Conservation (phyloP, 1,284 basidiomycete genomes). For the Calocybe gambosa region DNA sequence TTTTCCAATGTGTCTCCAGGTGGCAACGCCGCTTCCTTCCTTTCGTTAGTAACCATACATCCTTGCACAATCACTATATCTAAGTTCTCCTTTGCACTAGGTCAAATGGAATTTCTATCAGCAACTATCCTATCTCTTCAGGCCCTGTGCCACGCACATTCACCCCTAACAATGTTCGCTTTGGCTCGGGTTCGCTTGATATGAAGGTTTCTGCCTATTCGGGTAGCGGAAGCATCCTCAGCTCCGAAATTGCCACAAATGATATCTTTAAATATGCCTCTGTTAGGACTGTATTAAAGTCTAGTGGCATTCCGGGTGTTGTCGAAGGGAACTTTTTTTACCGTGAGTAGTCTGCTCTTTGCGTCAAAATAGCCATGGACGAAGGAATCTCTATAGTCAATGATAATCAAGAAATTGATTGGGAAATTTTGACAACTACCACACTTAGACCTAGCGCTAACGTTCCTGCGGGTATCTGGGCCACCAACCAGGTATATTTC, state of each 20-base stretch:
- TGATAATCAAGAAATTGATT: conserved; percentile 27
- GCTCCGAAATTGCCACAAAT: conserved; percentile 24
- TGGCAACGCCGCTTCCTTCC: conserved; percentile 19
- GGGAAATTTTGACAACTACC: conserved; percentile 29
- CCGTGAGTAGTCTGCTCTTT: conserved; percentile 16
- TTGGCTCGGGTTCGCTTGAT: conserved; percentile 25
- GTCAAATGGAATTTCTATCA: conserved; percentile 22
- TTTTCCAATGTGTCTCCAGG: conserved; percentile 22
- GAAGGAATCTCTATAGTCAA: conserved; percentile 16
- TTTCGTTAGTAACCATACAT: conserved; percentile 15
- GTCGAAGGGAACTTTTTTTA: conserved; percentile 33
- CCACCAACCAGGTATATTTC: conserved; percentile 26
- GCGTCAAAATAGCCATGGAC: background rate
- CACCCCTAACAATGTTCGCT: conserved; percentile 22
- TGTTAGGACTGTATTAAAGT: conserved; percentile 27
- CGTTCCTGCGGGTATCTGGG: conserved; percentile 30
- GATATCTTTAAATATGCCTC: conserved; percentile 26
- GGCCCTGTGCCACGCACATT: conserved; percentile 22
- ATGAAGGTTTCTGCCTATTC: conserved; percentile 27
- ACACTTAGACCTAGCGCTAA: conserved; percentile 18
- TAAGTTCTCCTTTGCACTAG: conserved; percentile 11
- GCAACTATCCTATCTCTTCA: conserved; percentile 20
- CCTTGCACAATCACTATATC: background rate
- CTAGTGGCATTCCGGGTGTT: conserved; percentile 26
- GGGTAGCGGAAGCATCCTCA: conserved; percentile 22